Conservation (phyloP, 495 filamentous ascomycete species). For the Filosporella fistucella region DNA sequence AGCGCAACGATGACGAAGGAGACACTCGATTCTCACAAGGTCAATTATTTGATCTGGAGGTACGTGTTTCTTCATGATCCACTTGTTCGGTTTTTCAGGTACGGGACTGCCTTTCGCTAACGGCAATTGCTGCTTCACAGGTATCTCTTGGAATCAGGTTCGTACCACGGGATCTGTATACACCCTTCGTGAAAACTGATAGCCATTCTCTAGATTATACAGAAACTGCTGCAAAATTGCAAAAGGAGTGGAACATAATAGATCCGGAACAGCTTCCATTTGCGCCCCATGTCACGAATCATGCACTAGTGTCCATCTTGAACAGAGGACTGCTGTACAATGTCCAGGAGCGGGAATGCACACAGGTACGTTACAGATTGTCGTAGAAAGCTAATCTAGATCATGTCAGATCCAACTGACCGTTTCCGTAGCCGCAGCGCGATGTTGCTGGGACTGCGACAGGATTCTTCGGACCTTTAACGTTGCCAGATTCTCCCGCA, state of each 20-base stretch:
- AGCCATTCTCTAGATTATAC: constrained; percentile 45
- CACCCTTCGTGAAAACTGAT: constrained; percentile 3
- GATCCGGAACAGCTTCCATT: constrained; percentile 68
- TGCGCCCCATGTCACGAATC: constrained; percentile 68
- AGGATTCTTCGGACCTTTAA: constrained; percentile 23
- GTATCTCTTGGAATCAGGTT: constrained; percentile 88
- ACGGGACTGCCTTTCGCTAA: constrained; percentile 21
- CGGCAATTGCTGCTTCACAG: constrained; percentile 39
- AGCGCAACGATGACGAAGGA: constrained; percentile 46
- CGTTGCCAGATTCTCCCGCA: constrained; percentile 9
- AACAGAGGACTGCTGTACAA: constrained; percentile 76
- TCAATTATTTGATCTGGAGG: constrained; percentile 99
- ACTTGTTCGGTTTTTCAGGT: constrained; percentile 18
- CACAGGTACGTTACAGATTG: constrained; percentile 47
- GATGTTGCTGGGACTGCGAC: constrained; percentile 8
- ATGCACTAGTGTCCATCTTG: constrained; percentile 69
- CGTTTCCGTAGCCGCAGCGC: constrained; percentile 2
- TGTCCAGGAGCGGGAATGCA: constrained; percentile 57
- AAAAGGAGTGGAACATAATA: constrained; percentile 72
- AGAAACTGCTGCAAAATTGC: constrained; percentile 73
- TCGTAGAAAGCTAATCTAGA: constrained; percentile 1
- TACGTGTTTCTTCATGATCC: constrained; percentile 44
- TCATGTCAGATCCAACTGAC: constrained; percentile 9
- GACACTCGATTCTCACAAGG: constrained; percentile 79
- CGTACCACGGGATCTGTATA: constrained; percentile 32